A percentile compares a stretch with the other conserved stretches of the same genome.
These are phyloP conservation scores for Erodium moschatum DNA, from an alignment of 441 rosid genomes.

Conservation along the genomic window DNA sequence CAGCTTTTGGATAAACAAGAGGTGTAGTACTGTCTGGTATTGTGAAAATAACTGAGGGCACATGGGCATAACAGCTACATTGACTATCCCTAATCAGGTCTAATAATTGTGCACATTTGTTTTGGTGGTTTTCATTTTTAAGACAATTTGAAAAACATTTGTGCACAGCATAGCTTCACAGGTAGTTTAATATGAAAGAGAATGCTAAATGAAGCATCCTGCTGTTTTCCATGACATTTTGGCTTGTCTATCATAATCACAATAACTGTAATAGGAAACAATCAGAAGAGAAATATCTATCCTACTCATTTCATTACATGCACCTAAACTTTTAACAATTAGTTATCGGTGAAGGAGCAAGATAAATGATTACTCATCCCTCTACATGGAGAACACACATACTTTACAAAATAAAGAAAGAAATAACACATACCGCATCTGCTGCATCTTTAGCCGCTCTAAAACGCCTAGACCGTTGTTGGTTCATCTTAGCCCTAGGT, in stretches of 20 bases:
- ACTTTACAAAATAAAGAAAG: conserved; percentile 6
- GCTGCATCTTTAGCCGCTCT: conserved; percentile 86
- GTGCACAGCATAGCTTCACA: not conserved
- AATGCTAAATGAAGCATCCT: not conserved
- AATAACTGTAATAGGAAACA: too few relatives aligned
- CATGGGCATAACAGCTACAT: too few relatives aligned
- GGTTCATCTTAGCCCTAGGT: conserved; percentile 92
- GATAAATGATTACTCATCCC: not conserved
- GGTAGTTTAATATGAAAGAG: not conserved
- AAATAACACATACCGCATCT: conserved; percentile 46
- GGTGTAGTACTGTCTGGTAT: too few relatives aligned
- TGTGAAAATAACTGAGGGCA: too few relatives aligned
- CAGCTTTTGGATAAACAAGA: too few relatives aligned
- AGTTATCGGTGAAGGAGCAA: not conserved
- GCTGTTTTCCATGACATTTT: too few relatives aligned
- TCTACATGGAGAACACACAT: not conserved
- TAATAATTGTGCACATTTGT: not conserved
- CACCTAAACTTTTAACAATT: too few relatives aligned
- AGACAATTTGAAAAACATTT: not conserved
- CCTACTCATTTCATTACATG: too few relatives aligned
- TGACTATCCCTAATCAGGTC: too few relatives aligned
- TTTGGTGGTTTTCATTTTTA: not conserved
- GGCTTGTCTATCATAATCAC: too few relatives aligned
- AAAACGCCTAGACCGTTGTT: conserved; percentile 84
- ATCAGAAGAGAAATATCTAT: too few relatives aligned